Evolutionary conservation across 2,329 filamentous ascomycete genomes (phyloP).

Genomic region (Colletotrichum sp.): DNA sequence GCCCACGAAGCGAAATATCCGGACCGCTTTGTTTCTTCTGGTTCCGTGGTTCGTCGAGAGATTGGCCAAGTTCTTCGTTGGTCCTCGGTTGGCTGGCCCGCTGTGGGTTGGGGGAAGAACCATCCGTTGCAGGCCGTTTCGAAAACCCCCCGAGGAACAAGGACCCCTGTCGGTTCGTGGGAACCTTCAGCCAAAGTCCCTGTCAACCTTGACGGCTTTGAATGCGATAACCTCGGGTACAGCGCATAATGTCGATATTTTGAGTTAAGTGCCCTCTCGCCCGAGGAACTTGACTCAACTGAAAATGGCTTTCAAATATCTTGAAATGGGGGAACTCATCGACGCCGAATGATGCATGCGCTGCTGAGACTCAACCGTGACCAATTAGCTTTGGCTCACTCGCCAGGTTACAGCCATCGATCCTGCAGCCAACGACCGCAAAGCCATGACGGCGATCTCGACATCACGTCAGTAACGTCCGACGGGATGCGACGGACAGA

Average conservation of each 20-base stretch:
- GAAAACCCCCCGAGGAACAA: background rate
- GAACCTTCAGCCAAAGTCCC: background rate
- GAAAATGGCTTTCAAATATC: too few relatives aligned
- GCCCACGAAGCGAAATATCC: background rate
- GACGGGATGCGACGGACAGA: background rate
- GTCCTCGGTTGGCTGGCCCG: background rate
- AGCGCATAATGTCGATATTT: background rate
- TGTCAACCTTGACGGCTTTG: background rate
- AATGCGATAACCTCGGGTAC: background rate
- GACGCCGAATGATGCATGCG: background rate
- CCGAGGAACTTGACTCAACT: too few relatives aligned
- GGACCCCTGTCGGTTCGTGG: background rate
- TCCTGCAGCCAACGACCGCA: background rate
- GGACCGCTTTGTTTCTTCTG: background rate
- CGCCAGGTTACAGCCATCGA: background rate
- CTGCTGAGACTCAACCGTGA: background rate
- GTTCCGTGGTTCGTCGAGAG: background rate
- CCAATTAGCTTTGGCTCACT: background rate
- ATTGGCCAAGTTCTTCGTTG: background rate
- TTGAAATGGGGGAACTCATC: too few relatives aligned
- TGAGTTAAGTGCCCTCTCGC: background rate
- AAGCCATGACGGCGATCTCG: background rate
- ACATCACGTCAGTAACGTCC: background rate
- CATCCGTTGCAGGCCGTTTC: conserved; percentile 7
- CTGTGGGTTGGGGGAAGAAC: background rate